phyloP scores from a whole-genome alignment of 129 eudicot genomes.

The Rutidosis leptorrhynchoides region DNA sequence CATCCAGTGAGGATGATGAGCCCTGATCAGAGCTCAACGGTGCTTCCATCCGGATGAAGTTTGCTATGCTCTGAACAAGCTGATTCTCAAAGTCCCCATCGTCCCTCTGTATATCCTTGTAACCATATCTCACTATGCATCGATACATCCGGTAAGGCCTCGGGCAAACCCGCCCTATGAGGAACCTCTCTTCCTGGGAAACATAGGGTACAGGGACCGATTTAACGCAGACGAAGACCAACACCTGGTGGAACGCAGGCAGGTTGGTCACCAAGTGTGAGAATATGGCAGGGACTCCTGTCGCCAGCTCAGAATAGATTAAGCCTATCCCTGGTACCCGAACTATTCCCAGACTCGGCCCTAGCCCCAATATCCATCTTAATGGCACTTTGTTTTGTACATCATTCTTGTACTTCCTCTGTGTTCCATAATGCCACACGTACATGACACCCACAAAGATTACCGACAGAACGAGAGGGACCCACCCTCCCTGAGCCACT shows the following conservation, averaged over 20 bases:
- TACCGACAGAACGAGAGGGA: constrained; percentile 59
- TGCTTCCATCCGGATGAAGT: constrained; percentile 94
- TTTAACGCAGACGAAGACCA: constrained; percentile 88
- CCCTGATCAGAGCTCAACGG: constrained; percentile 60
- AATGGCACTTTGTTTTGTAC: constrained; percentile 81
- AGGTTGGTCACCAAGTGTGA: constrained; percentile 85
- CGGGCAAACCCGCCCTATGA: constrained; percentile 85
- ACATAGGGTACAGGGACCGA: constrained; percentile 81
- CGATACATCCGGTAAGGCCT: constrained; percentile 92
- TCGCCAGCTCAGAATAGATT: constrained; percentile 82
- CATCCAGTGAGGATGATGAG: constrained; percentile 57
- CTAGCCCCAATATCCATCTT: constrained; percentile 89
- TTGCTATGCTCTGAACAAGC: constrained; percentile 77
- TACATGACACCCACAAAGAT: constrained; percentile 63
- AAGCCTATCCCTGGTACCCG: constrained; percentile 96
- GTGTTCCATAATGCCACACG: constrained; percentile 90
- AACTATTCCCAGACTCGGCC: constrained; percentile 89
- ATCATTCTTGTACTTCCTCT: constrained; percentile 75
- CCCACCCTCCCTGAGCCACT: constrained; percentile 97
- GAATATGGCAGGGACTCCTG: constrained; percentile 89
- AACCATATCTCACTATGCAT: constrained; percentile 83
- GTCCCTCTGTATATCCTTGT: constrained; percentile 78
- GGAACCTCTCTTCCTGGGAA: constrained; percentile 76
- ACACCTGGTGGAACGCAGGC: constrained; percentile 80
- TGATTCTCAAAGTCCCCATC: constrained; percentile 77